Conservation (phyloP, 805 yeast genomes). For the Kodamaea lidongshanica region DNA sequence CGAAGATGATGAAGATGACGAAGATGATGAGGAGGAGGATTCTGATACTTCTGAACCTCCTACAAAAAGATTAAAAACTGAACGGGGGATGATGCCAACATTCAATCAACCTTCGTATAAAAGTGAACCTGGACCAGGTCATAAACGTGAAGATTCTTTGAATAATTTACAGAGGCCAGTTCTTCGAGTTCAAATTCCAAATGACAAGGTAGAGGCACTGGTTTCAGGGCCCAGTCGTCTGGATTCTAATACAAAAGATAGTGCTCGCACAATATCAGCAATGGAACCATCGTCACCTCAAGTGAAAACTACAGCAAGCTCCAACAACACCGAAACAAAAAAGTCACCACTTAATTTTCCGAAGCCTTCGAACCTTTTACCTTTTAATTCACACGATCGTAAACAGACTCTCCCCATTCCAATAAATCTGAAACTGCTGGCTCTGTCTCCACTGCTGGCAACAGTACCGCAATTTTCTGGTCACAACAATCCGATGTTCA, state of each 20-base stretch:
- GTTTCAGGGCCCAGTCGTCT: constrained; percentile 1
- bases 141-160: constrained; percentile 13
- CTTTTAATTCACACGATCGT: constrained; percentile 27
- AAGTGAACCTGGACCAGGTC: constrained; percentile 5
- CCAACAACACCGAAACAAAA: neutral
- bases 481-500: constrained; percentile 1
- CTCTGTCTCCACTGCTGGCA: constrained; percentile 34
- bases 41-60: constrained; percentile 34
- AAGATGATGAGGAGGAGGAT: constrained; percentile 19
- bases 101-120: constrained; percentile 12
- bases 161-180: constrained; percentile 43
- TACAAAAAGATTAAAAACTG: constrained; percentile 25
- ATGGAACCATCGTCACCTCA: constrained; percentile 19
- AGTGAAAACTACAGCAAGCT: neutral
- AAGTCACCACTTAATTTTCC: too few species aligned
- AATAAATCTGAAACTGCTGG: constrained; percentile 31
- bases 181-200: constrained; percentile 61
- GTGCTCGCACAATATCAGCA: constrained; percentile 44
- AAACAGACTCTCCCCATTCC: constrained; percentile 34
- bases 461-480: constrained; percentile 34
- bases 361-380: constrained; percentile 8
- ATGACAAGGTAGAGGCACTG: constrained; percentile 20
- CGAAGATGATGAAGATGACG: constrained; percentile 17
- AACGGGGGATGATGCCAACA: constrained; percentile 9
- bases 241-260: constrained; percentile 15